Base-by-base conservation (phyloP, 805 yeast species). In the Starmerella cellae region DNA sequence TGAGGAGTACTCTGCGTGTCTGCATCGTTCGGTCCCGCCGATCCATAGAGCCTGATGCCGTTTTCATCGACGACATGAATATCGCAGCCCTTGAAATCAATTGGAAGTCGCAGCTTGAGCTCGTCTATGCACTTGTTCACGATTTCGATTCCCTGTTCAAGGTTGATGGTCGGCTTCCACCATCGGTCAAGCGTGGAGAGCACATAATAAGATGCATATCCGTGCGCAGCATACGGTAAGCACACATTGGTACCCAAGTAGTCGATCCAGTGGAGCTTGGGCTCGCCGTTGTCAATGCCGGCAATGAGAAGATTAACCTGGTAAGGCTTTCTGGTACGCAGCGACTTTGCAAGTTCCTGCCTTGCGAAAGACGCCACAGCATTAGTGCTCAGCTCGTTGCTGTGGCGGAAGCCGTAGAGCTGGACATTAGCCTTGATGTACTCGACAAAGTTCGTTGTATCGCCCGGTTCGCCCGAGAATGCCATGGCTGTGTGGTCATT, bases 151-250 rank as follows among this genome's bases (percentile, higher is more conserved):
- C 96, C 98, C 46, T 84, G 88, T 30, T 77, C 83, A 32, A 73
- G 61, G 5, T 73, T 66, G 77, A 87, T 73, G 53, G 77, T 87
- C 34, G 76, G 69, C 59, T 78, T 73, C 64, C 87, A 85, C 63
- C 85, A 95, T 53, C 79, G 85, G 66, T 91, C 98, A 52, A 91
- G 69, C 50, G 88, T 66, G 2, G 97, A 82, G 61, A 84, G 72
- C 26, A 94, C 77, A 61, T 91, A 91, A 63, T 88, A 91, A 1
- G 93, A 94, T n/a, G 97, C 94, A 58, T 91, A 91, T 11, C 98
- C 98, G 60, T 91, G 98, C 2, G 97, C 97, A 16, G 93, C 95
- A 59, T 91, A 91, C 14, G 98, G 97, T 45, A 91, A 69, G 47
- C 79, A 83, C 14, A 79, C 94, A 51, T 79, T 75, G 2, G 98